Evolutionary conservation across 352 stramenopile genomes (phyloP).

Genomic region (Elongisporangium prolatum): DNA sequence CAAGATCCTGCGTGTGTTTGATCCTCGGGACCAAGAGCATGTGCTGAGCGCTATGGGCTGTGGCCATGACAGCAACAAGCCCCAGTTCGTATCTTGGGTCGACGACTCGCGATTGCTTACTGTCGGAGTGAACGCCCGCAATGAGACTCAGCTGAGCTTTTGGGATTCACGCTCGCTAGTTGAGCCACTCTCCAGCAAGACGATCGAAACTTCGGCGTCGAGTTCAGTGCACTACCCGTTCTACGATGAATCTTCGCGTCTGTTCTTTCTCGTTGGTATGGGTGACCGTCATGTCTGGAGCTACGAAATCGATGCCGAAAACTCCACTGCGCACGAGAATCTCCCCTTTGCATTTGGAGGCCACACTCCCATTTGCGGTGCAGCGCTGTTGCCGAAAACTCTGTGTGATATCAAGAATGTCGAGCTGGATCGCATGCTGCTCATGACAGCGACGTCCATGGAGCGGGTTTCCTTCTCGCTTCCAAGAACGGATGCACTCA

Average conservation of each 20-base stretch:
- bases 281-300: conserved; percentile 72
- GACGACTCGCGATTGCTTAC: conserved; percentile 40
- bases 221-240: conserved; percentile 50
- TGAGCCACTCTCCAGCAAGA: conserved; percentile 41
- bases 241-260: conserved; percentile 58
- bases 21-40: conserved; percentile 43
- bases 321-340: conserved; percentile 45
- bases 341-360: conserved; percentile 55
- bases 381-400: conserved; percentile 54
- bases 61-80: conserved; percentile 58
- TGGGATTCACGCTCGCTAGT: conserved; percentile 73
- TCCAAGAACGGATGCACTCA: conserved; percentile 57
- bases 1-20: conserved; percentile 72
- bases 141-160: conserved; percentile 64
- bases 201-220: conserved; percentile 30
- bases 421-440: conserved; percentile 59
- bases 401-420: conserved; percentile 63
- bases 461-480: conserved; percentile 64
- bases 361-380: conserved; percentile 43
- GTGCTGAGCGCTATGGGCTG: conserved; percentile 60
- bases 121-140: conserved; percentile 48
- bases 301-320: conserved; percentile 51
- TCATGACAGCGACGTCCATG: conserved; percentile 47
- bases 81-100: conserved; percentile 67
- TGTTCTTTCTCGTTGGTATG: conserved; percentile 65